Evolutionary conservation across 1,139 yeast genomes (phyloP).

Genomic region (Tardiomyces digboiensis): DNA sequence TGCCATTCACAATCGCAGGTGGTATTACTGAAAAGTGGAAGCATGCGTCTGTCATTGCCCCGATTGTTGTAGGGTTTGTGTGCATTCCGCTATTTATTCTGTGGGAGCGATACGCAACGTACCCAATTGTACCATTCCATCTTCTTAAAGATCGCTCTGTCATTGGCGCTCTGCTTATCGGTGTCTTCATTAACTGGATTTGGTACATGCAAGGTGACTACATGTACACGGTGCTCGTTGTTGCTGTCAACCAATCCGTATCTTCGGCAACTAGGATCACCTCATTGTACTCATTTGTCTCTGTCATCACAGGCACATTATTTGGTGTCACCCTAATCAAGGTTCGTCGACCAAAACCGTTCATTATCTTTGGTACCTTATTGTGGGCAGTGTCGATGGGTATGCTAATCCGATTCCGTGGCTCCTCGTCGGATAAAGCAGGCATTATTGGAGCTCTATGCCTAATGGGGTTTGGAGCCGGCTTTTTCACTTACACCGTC

Average conservation of each 20-base stretch:
- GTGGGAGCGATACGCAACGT: slow-evolving; percentile 46
- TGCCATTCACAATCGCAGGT: slow-evolving; percentile 50
- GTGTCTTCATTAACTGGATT: slow-evolving; percentile 44
- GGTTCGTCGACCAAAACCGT: slow-evolving; percentile 46
- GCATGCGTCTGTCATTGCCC: slow-evolving; percentile 49
- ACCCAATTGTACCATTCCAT: slow-evolving; percentile 50
- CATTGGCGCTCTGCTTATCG: slow-evolving; percentile 51
- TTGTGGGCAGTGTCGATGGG: slow-evolving; percentile 54
- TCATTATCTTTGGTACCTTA: slow-evolving; percentile 47
- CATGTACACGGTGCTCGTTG: slow-evolving; percentile 53
- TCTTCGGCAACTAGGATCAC: slow-evolving; percentile 59
- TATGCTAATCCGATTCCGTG: slow-evolving; percentile 46
- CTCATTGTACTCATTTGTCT: slow-evolving; percentile 53
- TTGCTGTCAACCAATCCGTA: slow-evolving; percentile 48
- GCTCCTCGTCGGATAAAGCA: slow-evolving; percentile 28
- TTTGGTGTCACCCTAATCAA: slow-evolving; percentile 45
- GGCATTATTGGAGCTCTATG: slow-evolving; percentile 64
- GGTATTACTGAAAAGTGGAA: slow-evolving; percentile 44
- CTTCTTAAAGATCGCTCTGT: slow-evolving; percentile 59
- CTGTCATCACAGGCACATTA: slow-evolving; percentile 51
- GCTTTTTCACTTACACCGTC: slow-evolving; percentile 58
- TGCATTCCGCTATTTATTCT: slow-evolving; percentile 42
- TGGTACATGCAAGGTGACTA: slow-evolving; percentile 65
- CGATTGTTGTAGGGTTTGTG: slow-evolving; percentile 53
- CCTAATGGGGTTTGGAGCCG: slow-evolving; percentile 64